These are phyloP conservation scores for Pichia cactophila DNA, from an alignment of 1,139 yeast genomes.

Conservation along the genomic window DNA sequence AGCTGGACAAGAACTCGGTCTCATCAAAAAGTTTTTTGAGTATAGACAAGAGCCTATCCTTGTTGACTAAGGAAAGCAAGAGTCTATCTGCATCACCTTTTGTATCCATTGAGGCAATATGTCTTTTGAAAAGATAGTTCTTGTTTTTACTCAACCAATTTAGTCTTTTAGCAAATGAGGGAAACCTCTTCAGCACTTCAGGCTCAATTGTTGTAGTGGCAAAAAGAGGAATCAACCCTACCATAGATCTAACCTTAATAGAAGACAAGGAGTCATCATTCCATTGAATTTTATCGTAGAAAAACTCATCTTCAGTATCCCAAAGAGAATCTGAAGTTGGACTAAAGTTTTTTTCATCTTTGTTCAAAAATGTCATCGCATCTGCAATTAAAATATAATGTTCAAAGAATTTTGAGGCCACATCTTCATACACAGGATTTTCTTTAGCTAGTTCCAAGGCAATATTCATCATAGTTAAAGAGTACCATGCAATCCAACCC, in stretches of 20 bases:
- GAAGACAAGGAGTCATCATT: slow-evolving; percentile 66
- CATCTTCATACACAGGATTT: slow-evolving; percentile 84
- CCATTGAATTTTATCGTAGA: slow-evolving; percentile 88
- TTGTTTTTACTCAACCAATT: slow-evolving; percentile 81
- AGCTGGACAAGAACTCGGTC: slow-evolving; percentile 76
- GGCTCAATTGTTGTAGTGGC: slow-evolving; percentile 91
- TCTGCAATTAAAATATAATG: slow-evolving; percentile 90
- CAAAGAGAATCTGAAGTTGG: slow-evolving; percentile 64
- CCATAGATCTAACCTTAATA: slow-evolving; percentile 82
- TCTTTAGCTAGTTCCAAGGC: slow-evolving; percentile 86
- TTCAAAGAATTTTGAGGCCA: slow-evolving; percentile 92
- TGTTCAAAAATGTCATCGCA: slow-evolving; percentile 77
- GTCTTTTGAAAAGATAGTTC: slow-evolving; percentile 68
- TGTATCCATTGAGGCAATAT: slow-evolving; percentile 79
- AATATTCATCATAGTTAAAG: slow-evolving; percentile 86
- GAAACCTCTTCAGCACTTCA: slow-evolving; percentile 69
- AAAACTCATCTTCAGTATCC: slow-evolving; percentile 87
- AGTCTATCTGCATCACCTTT: slow-evolving; percentile 86
- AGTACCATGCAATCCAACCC: slow-evolving; percentile 97
- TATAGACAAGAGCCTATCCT: slow-evolving; percentile 72
- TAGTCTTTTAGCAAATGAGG: slow-evolving; percentile 76
- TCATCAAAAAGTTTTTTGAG: slow-evolving; percentile 82
- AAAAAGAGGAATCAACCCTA: slow-evolving; percentile 87
- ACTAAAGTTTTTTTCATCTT: slow-evolving; percentile 32
- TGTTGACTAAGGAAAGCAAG: slow-evolving; percentile 72